These are phyloP conservation scores for Fusarium lateritium DNA, from an alignment of 2,329 filamentous ascomycete species.

Conservation along the genomic window DNA sequence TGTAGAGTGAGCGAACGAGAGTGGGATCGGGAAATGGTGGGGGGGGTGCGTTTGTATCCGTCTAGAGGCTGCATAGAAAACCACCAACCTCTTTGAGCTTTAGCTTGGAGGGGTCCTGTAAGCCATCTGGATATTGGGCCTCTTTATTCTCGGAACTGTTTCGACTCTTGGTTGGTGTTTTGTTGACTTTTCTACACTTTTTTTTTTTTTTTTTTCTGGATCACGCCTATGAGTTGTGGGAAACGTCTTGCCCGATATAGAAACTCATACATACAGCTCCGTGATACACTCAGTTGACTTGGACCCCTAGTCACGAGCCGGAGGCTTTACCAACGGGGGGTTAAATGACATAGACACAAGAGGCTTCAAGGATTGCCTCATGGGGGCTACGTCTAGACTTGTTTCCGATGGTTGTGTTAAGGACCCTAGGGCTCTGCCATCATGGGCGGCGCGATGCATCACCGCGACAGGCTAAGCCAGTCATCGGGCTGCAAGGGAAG, in stretches of 20 bases:
- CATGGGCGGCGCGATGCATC: conserved; percentile 12
- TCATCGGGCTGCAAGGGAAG: conserved; percentile 28
- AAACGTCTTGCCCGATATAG: background rate
- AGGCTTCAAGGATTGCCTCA: conserved; percentile 12
- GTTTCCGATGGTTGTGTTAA: background rate
- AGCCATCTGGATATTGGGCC: conserved; percentile 13
- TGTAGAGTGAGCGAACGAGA: conserved; percentile 24
- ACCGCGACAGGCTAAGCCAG: conserved; percentile 6
- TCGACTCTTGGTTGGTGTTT: background rate
- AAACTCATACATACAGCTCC: background rate
- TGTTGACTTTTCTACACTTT: background rate
- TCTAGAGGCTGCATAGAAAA: conserved; percentile 18
- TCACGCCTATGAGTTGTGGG: background rate
- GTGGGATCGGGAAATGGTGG: conserved; percentile 42
- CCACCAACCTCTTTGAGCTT: conserved; percentile 21
- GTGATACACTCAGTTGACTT: background rate
- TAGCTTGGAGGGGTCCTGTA: conserved; percentile 35
- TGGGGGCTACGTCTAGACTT: conserved; percentile 10
- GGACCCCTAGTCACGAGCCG: background rate
- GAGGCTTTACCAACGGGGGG: background rate
- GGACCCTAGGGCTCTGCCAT: conserved; percentile 2
- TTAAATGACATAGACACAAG: conserved; percentile 3
- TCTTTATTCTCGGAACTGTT: conserved; percentile 16
- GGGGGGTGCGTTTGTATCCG: conserved; percentile 35
- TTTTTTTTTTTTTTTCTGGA: background rate